Evolutionary conservation across 768 basidiomycete species (phyloP), one percentile per base, ranked within the genome.

Genomic region (Neoboletus magnificus): DNA sequence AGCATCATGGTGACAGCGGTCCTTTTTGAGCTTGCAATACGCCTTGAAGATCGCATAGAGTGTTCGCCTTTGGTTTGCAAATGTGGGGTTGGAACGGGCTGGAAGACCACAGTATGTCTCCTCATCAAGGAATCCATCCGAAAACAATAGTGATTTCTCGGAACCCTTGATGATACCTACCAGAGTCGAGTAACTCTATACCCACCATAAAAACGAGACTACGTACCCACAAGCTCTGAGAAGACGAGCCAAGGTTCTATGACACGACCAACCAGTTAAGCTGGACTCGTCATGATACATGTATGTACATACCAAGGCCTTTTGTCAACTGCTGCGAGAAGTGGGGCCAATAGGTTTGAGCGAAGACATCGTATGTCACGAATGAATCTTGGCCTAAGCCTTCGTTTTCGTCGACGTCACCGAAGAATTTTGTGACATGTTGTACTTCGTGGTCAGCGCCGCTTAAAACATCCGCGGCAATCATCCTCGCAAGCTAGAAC

Each of bases 131-230:
- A 70, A 76, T 3, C 78, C 69, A 3, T 65, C 59, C 1, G 62
- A 63, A 50, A 61, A 69, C 0, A 51, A 52, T 10, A 82, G 53
- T 0, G 85, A 73, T 45, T 71, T 70, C 63, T 88, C 85, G 0
- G 87, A 86, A n/a, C 88, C 87, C 62, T 82, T 79, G 57, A 90
- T 83, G 6, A 85, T 80, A 30, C 86, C 86, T 66, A n/a, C 27
- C 20, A 40, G 30, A 27, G 33, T 45, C 44, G 10, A 42, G 29
- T 39, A 13, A 36, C 36, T 53, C 11, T 4, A 27, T 16, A 50
- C 9, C 22, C 23, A 29, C 18, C 10, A 18, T 18, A 27, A 1
- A 41, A 12, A 13, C 18, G 22, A 33, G 36, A 35, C 8, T 10
- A 62, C 73, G 20, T 50, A 82, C 86, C 87, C 55, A 89, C 76